Conservation (phyloP, 75 land plant species). For the Sequoiadendron giganteum region DNA sequence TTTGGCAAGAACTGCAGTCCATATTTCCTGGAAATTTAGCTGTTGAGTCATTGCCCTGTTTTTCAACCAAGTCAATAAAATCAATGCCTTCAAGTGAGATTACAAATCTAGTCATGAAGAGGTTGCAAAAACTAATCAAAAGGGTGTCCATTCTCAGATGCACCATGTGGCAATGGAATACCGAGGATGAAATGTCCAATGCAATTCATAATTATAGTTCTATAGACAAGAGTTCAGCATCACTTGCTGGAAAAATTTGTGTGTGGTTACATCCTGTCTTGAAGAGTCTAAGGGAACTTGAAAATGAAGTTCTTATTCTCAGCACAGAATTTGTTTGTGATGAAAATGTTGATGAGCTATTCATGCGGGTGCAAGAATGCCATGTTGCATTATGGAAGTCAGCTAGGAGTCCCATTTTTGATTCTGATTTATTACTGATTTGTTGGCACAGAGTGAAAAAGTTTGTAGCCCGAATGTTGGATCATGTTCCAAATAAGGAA, state of each 20-base stretch:
- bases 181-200: constrained; percentile 15
- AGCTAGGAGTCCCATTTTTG: constrained; percentile 11
- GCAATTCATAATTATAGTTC: not conserved
- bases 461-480: not conserved
- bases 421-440: constrained; percentile 27
- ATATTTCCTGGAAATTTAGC: not conserved
- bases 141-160: constrained; percentile 6
- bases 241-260: not conserved
- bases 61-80: constrained; percentile 10
- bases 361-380: constrained; percentile 25
- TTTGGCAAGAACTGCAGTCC: constrained; percentile 15
- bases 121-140: not conserved
- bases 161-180: constrained; percentile 15
- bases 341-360: not conserved
- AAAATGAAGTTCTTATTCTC: constrained; percentile 22
- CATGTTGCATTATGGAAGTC: constrained; percentile 35
- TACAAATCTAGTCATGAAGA: not conserved
- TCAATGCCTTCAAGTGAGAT: constrained; percentile 6
- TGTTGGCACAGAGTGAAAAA: constrained; percentile 29
- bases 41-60: constrained; percentile 2
- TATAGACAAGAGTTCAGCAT: not conserved
- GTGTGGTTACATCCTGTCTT: constrained; percentile 24
- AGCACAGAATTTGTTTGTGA: constrained; percentile 5
- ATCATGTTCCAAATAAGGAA: not conserved
- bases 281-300: constrained; percentile 22